Evolutionary conservation across 192 early-diverging fungal genomes (phyloP), one percentile per base, ranked within the genome.

Genomic region (Backusella circina): DNA sequence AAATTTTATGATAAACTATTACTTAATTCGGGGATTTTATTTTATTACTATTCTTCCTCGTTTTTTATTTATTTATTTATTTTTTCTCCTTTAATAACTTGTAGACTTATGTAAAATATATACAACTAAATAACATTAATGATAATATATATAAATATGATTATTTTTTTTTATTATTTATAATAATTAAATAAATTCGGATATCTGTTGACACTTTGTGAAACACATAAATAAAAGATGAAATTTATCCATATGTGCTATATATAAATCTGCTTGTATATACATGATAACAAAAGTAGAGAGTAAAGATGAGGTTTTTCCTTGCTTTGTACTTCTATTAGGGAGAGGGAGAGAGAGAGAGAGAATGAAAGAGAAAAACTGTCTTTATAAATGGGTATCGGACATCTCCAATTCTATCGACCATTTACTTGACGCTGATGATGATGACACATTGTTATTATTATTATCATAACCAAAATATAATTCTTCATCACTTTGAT

Each of bases 401-500:
- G 54, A 61, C 54, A 61, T 61, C 3, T 61, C 54, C 23, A 61
- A 61, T 28, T 61, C 54, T 28, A 61, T 28, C 23, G 54, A 61
- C 54, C 54, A 61, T 61, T 61, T 61, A 61, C 54, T 61, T 28
- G 54, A 61, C 16, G 44, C n/a, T 61, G 54, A 12, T 10, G 50
- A 1, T 15, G 54, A 12, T 61, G 26, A 28, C 7, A 26, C 54
- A 61, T 9, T 61, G 28, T 28, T 28, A 12, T 61, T 26, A 28
- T 61, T 61, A 61, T 28, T 28, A 12, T 61, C 54, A 28, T 61
- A 61, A 26, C 54, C 54, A 61, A 61, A 61, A 61, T 5, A 28
- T 12, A 61, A 12, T 23, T 74, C 73, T 9, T 33, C 73, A 47
- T 74, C 73, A 39, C 73, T 74, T 37, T 74, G 73, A 15, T 74